These are phyloP conservation scores for Sclerotiophoma versabilis DNA, from an alignment of 2,329 filamentous ascomycete genomes.

Conservation along the genomic window DNA sequence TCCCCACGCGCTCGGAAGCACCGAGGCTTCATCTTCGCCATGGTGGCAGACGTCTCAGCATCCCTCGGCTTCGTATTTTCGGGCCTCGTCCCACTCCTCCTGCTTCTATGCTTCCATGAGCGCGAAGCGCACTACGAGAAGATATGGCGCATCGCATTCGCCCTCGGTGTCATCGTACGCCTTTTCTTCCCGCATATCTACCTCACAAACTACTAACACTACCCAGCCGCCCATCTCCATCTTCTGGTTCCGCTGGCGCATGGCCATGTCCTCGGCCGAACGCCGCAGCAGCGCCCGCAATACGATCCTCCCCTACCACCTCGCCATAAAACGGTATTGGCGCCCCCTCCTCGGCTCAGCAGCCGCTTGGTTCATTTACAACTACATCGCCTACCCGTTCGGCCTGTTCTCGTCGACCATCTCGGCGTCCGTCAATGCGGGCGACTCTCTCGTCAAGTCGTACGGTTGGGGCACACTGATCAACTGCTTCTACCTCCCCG, in stretches of 20 bases:
- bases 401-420: constrained; percentile 64
- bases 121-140: constrained; percentile 49
- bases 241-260: constrained; percentile 62
- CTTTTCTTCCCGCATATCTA: no score
- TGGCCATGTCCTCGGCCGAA: constrained; percentile 60
- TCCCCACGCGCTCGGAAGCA: constrained; percentile 53
- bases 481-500: constrained; percentile 38
- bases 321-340: constrained; percentile 59
- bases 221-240: constrained; percentile 55
- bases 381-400: constrained; percentile 64
- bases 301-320: constrained; percentile 55
- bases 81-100: constrained; percentile 58
- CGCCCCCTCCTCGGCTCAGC: constrained; percentile 58
- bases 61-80: constrained; percentile 61
- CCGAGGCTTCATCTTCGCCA: constrained; percentile 64
- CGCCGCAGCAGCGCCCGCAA: constrained; percentile 54
- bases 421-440: constrained; percentile 33
- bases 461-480: constrained; percentile 30
- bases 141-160: constrained; percentile 62
- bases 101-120: constrained; percentile 59
- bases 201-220: not conserved
- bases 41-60: constrained; percentile 60
- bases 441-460: constrained; percentile 29
- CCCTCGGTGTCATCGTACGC: constrained; percentile 54
- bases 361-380: constrained; percentile 61